A percentile compares a stretch with the other conserved stretches of the same genome.
phyloP scores from a whole-genome alignment of 2,329 filamentous ascomycete genomes.

The Diaporthe amygdali region DNA sequence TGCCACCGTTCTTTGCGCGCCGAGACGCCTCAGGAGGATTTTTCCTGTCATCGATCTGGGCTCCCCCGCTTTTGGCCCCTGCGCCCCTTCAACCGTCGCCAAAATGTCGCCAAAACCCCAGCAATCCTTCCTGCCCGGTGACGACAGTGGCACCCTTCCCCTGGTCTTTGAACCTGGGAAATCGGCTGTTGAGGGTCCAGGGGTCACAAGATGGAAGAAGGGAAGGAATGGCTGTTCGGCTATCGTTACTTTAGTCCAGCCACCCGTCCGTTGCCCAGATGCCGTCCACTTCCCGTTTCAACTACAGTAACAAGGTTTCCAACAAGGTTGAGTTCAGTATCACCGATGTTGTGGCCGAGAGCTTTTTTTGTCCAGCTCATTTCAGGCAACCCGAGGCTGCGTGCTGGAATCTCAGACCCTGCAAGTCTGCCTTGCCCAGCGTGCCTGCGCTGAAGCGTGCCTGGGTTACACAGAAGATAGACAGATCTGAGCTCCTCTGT shows the following conservation, averaged over 20 bases:
- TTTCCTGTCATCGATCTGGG: constrained; percentile 7
- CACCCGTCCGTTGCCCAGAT: background rate
- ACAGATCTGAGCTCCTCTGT: too few species aligned
- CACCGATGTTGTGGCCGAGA: background rate
- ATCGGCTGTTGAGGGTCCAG: background rate
- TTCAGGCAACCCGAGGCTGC: background rate
- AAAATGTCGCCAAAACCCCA: constrained; percentile 10
- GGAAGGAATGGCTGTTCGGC: background rate
- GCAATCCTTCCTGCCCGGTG: background rate
- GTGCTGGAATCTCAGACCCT: background rate
- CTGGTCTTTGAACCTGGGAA: background rate
- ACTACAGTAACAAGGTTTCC: background rate
- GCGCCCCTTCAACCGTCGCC: constrained; percentile 11
- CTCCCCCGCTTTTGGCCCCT: constrained; percentile 5
- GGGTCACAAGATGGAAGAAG: background rate
- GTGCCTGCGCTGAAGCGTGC: background rate
- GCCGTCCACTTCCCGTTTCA: background rate
- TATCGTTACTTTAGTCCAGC: constrained; percentile 1
- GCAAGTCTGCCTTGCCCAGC: background rate
- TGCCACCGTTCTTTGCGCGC: background rate
- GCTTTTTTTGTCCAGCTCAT: background rate
- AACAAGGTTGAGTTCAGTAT: too few species aligned
- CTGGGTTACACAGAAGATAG: too few species aligned
- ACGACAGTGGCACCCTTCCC: background rate
- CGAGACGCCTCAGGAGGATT: background rate